Evolutionary conservation across 139 green algal species (phyloP), one percentile per base, ranked within the genome.

Genomic region (Helicosporidium sp.): DNA sequence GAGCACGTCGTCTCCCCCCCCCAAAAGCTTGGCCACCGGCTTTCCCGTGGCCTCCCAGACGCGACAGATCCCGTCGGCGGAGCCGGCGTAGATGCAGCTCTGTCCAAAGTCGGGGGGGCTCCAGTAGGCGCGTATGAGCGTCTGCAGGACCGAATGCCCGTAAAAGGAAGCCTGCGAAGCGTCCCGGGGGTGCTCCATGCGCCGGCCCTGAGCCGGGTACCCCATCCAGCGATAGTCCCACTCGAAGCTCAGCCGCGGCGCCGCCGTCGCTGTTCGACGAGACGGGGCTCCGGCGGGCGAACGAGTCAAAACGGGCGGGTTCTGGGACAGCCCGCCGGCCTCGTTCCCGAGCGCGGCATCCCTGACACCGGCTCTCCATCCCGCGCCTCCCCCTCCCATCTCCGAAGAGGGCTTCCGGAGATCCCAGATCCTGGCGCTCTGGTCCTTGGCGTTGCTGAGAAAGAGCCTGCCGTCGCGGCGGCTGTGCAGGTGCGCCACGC

Each of bases 371-470:
- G n/a, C n/a, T n/a, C n/a, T n/a, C n/a, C n/a, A n/a, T n/a, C n/a
- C n/a, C n/a, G n/a, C n/a, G n/a, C n/a, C n/a, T n/a, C n/a, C n/a
- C n/a, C n/a, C n/a, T n/a, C n/a, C n/a, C n/a, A n/a, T n/a, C n/a
- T n/a, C n/a, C n/a, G n/a, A n/a, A n/a, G n/a, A n/a, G n/a, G n/a
- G n/a, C n/a, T n/a, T n/a, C 17, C 87, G 68, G 17, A 87, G 33
- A 55, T 96, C 87, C 87, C 87, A 97, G 42, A 96, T 56, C 72
- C 87, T 90, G 20, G 85, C 56, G 13, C 62, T 86, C 61, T 96
- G 88, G 64, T 97, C 87, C 74, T 97, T 97, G 60, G 36, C 37
- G 68, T 96, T 97, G 61, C 43, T 69, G 37, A 95, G 78, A 16
- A 96, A 41, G 65, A 86, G 60, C 6, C 66, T 48, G 3, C 64